These are phyloP conservation scores for Theobroma cacao DNA, from an alignment of 345 rosid species.

Conservation along the genomic window DNA sequence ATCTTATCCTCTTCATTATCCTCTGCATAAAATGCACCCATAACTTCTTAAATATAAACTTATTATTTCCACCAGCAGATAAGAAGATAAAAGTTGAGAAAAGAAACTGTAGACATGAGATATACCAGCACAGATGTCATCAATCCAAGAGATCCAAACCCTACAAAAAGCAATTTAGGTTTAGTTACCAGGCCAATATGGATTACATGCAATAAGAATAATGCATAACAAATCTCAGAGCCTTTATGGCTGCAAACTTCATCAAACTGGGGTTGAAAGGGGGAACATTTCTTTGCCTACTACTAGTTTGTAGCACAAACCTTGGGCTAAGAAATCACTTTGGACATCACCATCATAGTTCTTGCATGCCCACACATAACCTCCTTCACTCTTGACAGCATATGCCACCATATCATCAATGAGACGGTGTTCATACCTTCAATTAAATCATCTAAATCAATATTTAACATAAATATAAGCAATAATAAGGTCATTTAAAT, in stretches of 20 bases:
- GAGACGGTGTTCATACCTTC: constrained; percentile 98
- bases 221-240: not conserved
- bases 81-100: not conserved
- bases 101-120: not conserved
- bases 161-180: constrained; percentile 32
- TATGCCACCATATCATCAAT: constrained; percentile 99
- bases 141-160: constrained; percentile 98
- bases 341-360: constrained; percentile 99
- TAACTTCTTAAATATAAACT: not conserved
- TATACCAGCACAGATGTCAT: constrained; percentile 88
- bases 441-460: constrained; percentile 17
- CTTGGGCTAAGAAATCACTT: constrained; percentile 98
- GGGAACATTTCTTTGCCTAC: not conserved
- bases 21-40: not conserved
- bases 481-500: not conserved
- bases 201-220: not conserved
- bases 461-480: not conserved
- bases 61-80: not conserved
- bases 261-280: not conserved
- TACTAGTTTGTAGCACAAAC: constrained; percentile 32
- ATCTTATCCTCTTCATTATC: not conserved
- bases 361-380: constrained; percentile 99
- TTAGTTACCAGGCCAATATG: constrained; percentile 11
- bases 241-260: not conserved
- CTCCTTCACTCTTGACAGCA: constrained; percentile 95